Percentiles rank a stretch among this genome's conserved stretches.
Evolutionary conservation across 805 yeast species (phyloP).

Genomic region (Jamesozyma hellenica): DNA sequence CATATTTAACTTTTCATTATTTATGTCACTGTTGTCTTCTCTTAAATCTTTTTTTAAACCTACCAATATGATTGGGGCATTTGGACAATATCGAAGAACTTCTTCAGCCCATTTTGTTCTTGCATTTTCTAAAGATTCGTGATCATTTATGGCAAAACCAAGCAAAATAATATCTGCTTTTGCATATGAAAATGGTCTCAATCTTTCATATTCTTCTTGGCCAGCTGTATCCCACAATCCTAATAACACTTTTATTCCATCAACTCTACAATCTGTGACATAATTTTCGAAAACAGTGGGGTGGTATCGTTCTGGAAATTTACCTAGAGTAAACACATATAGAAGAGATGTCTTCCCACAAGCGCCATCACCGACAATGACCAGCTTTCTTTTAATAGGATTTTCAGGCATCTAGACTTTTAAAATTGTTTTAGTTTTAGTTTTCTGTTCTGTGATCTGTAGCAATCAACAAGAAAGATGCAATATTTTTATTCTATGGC

Average conservation of each 20-base stretch:
- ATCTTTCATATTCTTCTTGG: slow-evolving; percentile 86
- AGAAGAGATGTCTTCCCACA: slow-evolving; percentile 86
- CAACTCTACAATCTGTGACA: slow-evolving; percentile 88
- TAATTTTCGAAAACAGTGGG: slow-evolving; percentile 94
- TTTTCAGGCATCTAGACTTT: slow-evolving; percentile 21
- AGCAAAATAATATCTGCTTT: slow-evolving; percentile 79
- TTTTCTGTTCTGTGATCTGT: too few species aligned
- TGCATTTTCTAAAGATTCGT: slow-evolving; percentile 78
- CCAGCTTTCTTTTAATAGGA: slow-evolving; percentile 57
- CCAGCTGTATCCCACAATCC: slow-evolving; percentile 97
- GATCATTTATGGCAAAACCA: slow-evolving; percentile 77
- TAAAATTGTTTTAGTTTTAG: too few species aligned
- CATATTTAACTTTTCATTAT: slow-evolving; percentile 29
- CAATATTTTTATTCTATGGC: too few species aligned
- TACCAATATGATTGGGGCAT: slow-evolving; percentile 64
- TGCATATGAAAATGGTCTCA: slow-evolving; percentile 79
- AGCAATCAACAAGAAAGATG: too few species aligned
- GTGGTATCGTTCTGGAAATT: slow-evolving; percentile 84
- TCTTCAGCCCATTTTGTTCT: slow-evolving; percentile 81
- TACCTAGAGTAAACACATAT: slow-evolving; percentile 88
- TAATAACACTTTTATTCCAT: slow-evolving; percentile 80
- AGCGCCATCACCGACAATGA: slow-evolving; percentile 91
- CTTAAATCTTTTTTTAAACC: slow-evolving; percentile 82
- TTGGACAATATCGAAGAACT: slow-evolving; percentile 70
- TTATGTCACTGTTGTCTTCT: slow-evolving; percentile 24